Evolutionary conservation across 1,139 yeast species (phyloP).

Genomic region (Diutina sp.): DNA sequence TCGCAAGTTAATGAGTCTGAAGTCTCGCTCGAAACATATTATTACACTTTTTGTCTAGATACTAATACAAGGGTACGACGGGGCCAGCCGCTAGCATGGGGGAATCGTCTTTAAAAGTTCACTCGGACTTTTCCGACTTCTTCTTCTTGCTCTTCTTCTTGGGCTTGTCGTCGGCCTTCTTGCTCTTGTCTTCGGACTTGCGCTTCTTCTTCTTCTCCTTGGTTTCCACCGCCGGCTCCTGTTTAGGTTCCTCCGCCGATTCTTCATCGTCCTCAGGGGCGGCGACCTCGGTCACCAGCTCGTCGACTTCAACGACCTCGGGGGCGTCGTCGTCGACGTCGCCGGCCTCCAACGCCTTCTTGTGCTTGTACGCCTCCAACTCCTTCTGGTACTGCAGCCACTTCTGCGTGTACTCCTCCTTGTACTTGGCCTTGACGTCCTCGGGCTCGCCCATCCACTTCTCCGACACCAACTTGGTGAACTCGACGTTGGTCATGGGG

Average conservation of each 20-base stretch:
- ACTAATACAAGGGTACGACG: not conserved
- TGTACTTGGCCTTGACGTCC: not conserved
- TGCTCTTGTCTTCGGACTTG: not conserved
- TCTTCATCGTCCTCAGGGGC: not conserved
- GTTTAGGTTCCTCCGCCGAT: not conserved
- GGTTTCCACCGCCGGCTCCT: not conserved
- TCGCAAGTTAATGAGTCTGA: too few species aligned
- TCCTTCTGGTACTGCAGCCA: not conserved
- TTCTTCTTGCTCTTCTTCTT: not conserved
- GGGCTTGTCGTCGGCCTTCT: not conserved
- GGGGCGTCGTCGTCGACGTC: not conserved
- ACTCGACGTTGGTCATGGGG: not conserved
- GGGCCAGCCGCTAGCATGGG: not conserved
- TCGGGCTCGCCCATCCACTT: not conserved
- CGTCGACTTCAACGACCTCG: not conserved
- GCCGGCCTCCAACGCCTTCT: not conserved
- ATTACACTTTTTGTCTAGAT: not conserved
- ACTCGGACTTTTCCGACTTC: not conserved
- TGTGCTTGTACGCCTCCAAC: not conserved
- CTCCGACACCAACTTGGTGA: not conserved
- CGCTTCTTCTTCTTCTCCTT: not conserved
- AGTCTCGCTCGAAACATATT: not conserved
- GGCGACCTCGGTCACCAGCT: not conserved
- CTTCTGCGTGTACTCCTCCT: not conserved
- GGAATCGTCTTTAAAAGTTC: not conserved